These are phyloP conservation scores for Ceratocystis diversiconidia DNA, from an alignment of 2,329 filamentous ascomycete species.

Conservation along the genomic window DNA sequence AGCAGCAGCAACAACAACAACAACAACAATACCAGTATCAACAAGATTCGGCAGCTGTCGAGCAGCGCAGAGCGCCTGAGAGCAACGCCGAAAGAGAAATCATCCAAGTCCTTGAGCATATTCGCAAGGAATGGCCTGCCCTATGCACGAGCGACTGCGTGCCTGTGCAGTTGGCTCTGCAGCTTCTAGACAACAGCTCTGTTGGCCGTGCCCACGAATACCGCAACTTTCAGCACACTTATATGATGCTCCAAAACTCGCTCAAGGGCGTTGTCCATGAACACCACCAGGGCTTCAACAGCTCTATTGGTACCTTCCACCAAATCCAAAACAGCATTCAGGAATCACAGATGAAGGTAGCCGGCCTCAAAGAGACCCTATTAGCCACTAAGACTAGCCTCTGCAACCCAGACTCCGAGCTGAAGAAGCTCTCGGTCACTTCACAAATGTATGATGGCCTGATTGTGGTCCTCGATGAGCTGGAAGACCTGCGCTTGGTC, in stretches of 20 bases:
- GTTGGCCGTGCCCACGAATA: slow-evolving; percentile 84
- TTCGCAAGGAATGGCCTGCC: slow-evolving; percentile 79
- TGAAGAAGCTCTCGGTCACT: slow-evolving; percentile 74
- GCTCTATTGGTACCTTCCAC: slow-evolving; percentile 96
- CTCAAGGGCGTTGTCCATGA: slow-evolving; percentile 94
- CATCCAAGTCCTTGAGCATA: slow-evolving; percentile 58
- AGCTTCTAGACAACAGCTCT: slow-evolving; percentile 86
- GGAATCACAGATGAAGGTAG: slow-evolving; percentile 71
- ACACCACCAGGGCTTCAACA: slow-evolving; percentile 98
- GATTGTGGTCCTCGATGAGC: slow-evolving; percentile 65
- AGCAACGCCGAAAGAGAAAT: slow-evolving; percentile 44
- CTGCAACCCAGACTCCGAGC: slow-evolving; percentile 72
- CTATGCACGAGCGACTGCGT: slow-evolving; percentile 83
- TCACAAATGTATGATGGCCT: slow-evolving; percentile 87
- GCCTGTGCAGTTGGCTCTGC: slow-evolving; percentile 85
- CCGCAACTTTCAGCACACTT: slow-evolving; percentile 66
- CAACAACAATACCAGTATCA: slow-evolving; percentile 7
- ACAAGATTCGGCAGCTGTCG: slow-evolving; percentile 15
- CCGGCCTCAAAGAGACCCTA: slow-evolving; percentile 70
- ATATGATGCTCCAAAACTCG: slow-evolving; percentile 79
- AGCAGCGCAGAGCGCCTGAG: slow-evolving; percentile 23
- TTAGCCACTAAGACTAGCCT: slow-evolving; percentile 67
- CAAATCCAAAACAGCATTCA: slow-evolving; percentile 94
- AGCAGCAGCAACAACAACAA: slow-evolving; percentile 15
- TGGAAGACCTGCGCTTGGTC: slow-evolving; percentile 77